A percentile compares a stretch with the other conserved stretches of the same genome.
phyloP scores from a whole-genome alignment of 2,329 filamentous ascomycete species.

The Leptographium galeiforme region DNA sequence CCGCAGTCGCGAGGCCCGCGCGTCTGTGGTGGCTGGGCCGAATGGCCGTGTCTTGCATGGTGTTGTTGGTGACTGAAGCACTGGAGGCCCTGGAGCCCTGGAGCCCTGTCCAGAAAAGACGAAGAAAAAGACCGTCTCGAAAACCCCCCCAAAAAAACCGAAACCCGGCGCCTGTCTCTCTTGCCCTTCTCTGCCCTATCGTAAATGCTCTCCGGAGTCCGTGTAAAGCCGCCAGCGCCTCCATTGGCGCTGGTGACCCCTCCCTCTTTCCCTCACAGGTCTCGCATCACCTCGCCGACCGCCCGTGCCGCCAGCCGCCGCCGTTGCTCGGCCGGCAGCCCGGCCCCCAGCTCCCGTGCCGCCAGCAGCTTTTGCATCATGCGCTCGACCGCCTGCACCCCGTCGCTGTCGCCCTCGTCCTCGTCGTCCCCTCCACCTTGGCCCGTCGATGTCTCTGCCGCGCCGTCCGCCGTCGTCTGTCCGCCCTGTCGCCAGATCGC shows the following conservation, averaged over 20 bases:
- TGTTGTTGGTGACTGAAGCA: too few relatives aligned
- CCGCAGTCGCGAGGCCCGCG: too few relatives aligned
- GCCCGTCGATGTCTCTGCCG: not conserved
- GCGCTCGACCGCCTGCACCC: constrained; percentile 44
- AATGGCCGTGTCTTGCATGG: too few relatives aligned
- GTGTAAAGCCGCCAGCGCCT: too few relatives aligned
- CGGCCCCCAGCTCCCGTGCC: constrained; percentile 44
- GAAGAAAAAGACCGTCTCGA: too few relatives aligned
- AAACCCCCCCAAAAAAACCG: too few relatives aligned
- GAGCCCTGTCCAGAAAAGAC: too few relatives aligned
- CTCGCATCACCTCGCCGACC: constrained; percentile 51
- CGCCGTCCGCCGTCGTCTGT: not conserved
- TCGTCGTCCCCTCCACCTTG: not conserved
- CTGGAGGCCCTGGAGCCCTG: too few relatives aligned
- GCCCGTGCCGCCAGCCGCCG: constrained; percentile 47
- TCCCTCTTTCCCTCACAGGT: constrained; percentile 21
- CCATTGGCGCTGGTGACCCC: not conserved
- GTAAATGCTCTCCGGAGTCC: too few relatives aligned
- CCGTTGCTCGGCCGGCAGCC: constrained; percentile 46
- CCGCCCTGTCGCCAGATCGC: constrained; percentile 33
- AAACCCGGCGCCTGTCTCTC: too few relatives aligned
- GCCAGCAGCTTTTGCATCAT: constrained; percentile 54
- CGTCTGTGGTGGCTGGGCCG: too few relatives aligned
- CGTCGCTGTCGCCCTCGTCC: constrained; percentile 16
- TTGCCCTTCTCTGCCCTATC: too few relatives aligned